Percentiles rank a stretch among this genome's conserved stretches.
phyloP scores from a whole-genome alignment of 2,329 filamentous ascomycete species.

The Talaromyces sp. region DNA sequence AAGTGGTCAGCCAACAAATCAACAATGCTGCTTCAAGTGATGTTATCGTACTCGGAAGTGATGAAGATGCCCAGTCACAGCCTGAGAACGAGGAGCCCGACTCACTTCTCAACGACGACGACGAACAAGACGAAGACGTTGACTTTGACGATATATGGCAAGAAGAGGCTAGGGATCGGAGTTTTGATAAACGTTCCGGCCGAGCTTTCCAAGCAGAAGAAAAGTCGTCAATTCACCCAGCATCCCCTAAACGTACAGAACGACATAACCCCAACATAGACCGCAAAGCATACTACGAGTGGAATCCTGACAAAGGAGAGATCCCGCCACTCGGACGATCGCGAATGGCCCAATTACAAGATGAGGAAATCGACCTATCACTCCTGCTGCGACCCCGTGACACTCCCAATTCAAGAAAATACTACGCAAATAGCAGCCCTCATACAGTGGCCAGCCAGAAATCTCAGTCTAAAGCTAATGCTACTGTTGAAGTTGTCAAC shows the following conservation, averaged over 20 bases:
- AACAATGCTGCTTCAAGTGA: constrained; percentile 36
- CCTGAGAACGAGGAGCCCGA: constrained; percentile 11
- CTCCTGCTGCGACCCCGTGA: constrained; percentile 25
- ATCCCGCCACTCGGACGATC: constrained; percentile 26
- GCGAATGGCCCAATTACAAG: constrained; percentile 26
- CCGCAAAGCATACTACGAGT: constrained; percentile 26
- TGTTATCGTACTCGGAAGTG: constrained; percentile 42
- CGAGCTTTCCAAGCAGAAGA: constrained; percentile 17
- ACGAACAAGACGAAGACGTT: constrained; percentile 12
- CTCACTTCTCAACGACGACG: constrained; percentile 6
- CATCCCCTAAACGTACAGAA: neutral
- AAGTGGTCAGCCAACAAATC: constrained; percentile 40
- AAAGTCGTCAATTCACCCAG: constrained; percentile 15
- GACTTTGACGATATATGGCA: constrained; percentile 45
- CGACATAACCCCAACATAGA: neutral
- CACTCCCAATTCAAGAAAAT: constrained; percentile 32
- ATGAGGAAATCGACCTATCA: constrained; percentile 31
- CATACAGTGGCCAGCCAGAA: constrained; percentile 16
- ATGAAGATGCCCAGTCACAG: constrained; percentile 18
- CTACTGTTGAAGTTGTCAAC: neutral
- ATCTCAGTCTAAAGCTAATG: neutral
- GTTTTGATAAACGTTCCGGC: constrained; percentile 20
- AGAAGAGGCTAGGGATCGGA: constrained; percentile 34
- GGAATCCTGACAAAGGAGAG: constrained; percentile 22
- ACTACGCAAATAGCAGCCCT: constrained; percentile 29